These are phyloP conservation scores for Cyclocybe aegerita DNA, from an alignment of 768 basidiomycete species.

Conservation along the genomic window DNA sequence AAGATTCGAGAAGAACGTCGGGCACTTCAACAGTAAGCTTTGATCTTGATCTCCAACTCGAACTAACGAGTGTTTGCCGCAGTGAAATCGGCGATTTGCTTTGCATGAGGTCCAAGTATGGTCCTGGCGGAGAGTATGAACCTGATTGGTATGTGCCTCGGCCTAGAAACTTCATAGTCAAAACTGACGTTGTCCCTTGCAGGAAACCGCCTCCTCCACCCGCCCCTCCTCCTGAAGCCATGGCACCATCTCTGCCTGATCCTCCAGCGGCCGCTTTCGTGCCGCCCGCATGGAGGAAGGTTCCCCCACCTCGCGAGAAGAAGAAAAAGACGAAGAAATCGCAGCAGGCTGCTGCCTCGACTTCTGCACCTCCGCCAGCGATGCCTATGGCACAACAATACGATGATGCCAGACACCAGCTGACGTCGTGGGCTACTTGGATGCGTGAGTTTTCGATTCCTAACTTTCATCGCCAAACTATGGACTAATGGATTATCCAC, in stretches of 20 bases:
- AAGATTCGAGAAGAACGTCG: constrained; percentile 80
- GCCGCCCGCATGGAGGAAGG: constrained; percentile 64
- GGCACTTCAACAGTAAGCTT: constrained; percentile 69
- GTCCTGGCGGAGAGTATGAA: constrained; percentile 84
- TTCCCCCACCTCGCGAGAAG: constrained; percentile 44
- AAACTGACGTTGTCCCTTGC: not conserved
- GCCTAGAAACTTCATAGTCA: not conserved
- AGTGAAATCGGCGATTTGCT: constrained; percentile 79
- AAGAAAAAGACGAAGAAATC: constrained; percentile 37
- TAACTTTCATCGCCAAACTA: not conserved
- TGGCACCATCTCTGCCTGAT: constrained; percentile 36
- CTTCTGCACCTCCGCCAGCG: constrained; percentile 18
- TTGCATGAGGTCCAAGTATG: constrained; percentile 71
- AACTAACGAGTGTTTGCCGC: constrained; percentile 1
- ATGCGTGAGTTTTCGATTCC: constrained; percentile 47
- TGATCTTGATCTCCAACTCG: not conserved
- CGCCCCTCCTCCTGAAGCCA: constrained; percentile 33
- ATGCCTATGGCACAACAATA: constrained; percentile 13
- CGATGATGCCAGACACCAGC: constrained; percentile 42
- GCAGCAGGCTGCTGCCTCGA: constrained; percentile 31
- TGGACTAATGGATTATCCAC: constrained; percentile 9
- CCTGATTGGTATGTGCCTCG: constrained; percentile 60
- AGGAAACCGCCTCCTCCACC: constrained; percentile 49
- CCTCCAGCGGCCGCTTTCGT: constrained; percentile 41
- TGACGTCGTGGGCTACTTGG: constrained; percentile 62